Percentiles rank a stretch among this genome's conserved stretches.
These are phyloP conservation scores for Lanzia echinophila DNA, from an alignment of 2,329 filamentous ascomycete genomes.

Conservation along the genomic window DNA sequence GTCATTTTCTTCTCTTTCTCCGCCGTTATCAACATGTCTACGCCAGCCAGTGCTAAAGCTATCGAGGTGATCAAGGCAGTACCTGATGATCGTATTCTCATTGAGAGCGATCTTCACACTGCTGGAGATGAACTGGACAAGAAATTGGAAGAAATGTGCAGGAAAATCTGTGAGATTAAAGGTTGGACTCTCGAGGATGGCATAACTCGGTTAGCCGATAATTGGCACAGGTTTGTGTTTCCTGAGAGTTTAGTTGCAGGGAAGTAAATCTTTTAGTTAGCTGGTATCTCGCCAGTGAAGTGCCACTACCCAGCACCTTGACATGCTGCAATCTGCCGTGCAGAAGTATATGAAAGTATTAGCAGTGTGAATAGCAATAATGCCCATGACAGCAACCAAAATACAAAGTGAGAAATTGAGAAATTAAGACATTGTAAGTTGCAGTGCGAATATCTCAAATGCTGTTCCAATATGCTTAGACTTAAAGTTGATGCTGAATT, in stretches of 20 bases:
- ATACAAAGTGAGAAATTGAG: no score
- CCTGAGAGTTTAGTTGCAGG: neutral
- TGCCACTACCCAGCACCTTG: no score
- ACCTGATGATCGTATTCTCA: slow-evolving; percentile 70
- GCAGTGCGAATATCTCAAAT: no score
- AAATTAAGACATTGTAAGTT: no score
- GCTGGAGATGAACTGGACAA: slow-evolving; percentile 78
- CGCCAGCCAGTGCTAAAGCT: slow-evolving; percentile 39
- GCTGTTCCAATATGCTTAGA: no score
- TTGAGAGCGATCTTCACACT: slow-evolving; percentile 85
- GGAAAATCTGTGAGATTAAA: slow-evolving; percentile 71
- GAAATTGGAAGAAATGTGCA: slow-evolving; percentile 65
- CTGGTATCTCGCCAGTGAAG: no score
- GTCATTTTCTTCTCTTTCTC: slow-evolving; percentile 87
- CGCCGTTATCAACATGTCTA: slow-evolving; percentile 68
- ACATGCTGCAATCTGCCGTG: no score
- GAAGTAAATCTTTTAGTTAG: no score
- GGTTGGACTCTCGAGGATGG: slow-evolving; percentile 72
- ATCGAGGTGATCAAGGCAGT: slow-evolving; percentile 61
- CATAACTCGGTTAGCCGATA: slow-evolving; percentile 57
- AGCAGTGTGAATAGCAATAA: no score
- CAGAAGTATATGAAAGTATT: no score
- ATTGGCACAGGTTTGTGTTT: slow-evolving; percentile 65
- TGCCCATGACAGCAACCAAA: no score
- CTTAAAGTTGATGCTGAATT: no score